Conservation (phyloP, 2,329 filamentous ascomycete species). For the Cylindrodendrum hubeiense region DNA sequence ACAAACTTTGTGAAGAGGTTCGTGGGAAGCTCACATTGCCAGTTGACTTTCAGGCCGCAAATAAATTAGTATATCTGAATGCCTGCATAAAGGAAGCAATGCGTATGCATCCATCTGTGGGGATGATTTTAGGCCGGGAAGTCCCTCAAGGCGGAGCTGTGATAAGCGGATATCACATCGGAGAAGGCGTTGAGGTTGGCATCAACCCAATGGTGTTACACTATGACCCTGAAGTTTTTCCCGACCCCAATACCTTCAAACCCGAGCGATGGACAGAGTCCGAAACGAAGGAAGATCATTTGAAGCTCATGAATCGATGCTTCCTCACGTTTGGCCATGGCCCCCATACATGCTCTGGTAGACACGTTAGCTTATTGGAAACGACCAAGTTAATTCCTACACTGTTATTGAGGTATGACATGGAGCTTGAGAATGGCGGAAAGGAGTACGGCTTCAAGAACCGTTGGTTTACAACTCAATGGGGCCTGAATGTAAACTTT, state of each 20-base stretch:
- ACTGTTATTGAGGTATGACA: background rate
- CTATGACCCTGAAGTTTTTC: background rate
- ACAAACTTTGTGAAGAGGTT: background rate
- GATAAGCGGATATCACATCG: conserved; percentile 3
- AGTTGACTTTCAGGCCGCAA: background rate
- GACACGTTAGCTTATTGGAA: conserved; percentile 5
- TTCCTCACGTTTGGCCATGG: conserved; percentile 1
- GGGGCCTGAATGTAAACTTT: too few relatives aligned
- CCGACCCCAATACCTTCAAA: background rate
- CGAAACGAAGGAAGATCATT: background rate
- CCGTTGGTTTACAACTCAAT: too few relatives aligned
- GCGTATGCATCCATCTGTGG: conserved; percentile 15
- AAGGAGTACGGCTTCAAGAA: too few relatives aligned
- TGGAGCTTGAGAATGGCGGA: background rate
- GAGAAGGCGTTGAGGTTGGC: conserved; percentile 5
- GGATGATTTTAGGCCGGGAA: background rate
- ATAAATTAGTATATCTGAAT: background rate
- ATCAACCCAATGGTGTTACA: conserved; percentile 10
- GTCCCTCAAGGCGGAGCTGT: background rate
- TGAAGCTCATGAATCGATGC: background rate
- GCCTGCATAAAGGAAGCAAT: conserved; percentile 16
- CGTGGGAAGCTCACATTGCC: background rate
- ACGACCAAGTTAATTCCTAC: conserved; percentile 6
- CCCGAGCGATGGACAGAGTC: background rate
- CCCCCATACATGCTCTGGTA: conserved; percentile 1